phyloP scores from a whole-genome alignment of 2,329 filamentous ascomycete species.

The Pyrenochaeta sp. region DNA sequence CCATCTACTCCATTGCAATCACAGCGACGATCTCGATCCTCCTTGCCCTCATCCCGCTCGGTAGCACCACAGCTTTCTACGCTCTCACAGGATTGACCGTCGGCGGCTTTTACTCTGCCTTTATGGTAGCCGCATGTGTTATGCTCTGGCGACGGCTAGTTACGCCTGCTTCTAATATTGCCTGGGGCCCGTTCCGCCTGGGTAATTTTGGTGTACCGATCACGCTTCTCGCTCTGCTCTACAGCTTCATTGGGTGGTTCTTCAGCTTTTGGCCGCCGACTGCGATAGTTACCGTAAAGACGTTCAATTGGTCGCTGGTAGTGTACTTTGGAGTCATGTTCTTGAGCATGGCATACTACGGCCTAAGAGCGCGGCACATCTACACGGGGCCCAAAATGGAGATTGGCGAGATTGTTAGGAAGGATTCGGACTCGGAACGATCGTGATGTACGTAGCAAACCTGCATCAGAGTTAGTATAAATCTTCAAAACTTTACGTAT shows the following conservation, averaged over 20 bases:
- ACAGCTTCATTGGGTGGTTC: constrained; percentile 20
- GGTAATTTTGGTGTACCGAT: constrained; percentile 13
- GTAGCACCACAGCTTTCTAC: constrained; percentile 17
- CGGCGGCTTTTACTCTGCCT: constrained; percentile 19
- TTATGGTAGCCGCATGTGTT: constrained; percentile 15
- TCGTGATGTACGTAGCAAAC: background rate
- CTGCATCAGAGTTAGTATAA: background rate
- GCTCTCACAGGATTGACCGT: constrained; percentile 17
- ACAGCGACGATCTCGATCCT: constrained; percentile 12
- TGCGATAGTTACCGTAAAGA: constrained; percentile 4
- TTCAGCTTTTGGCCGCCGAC: constrained; percentile 26
- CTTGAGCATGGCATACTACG: constrained; percentile 17
- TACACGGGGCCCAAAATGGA: constrained; percentile 31
- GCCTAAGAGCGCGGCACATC: constrained; percentile 14
- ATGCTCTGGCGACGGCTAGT: constrained; percentile 15
- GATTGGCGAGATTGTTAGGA: background rate
- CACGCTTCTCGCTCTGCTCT: constrained; percentile 13
- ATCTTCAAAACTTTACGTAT: background rate
- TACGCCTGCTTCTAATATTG: background rate
- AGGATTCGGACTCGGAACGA: background rate
- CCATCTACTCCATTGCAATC: constrained; percentile 53
- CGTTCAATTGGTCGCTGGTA: constrained; percentile 28
- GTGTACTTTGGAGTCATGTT: constrained; percentile 23
- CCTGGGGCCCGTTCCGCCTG: constrained; percentile 17
- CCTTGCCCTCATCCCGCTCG: constrained; percentile 19